These are phyloP conservation scores for Chlorella sp. DNA, from an alignment of 139 green algal genomes.

Conservation along the genomic window DNA sequence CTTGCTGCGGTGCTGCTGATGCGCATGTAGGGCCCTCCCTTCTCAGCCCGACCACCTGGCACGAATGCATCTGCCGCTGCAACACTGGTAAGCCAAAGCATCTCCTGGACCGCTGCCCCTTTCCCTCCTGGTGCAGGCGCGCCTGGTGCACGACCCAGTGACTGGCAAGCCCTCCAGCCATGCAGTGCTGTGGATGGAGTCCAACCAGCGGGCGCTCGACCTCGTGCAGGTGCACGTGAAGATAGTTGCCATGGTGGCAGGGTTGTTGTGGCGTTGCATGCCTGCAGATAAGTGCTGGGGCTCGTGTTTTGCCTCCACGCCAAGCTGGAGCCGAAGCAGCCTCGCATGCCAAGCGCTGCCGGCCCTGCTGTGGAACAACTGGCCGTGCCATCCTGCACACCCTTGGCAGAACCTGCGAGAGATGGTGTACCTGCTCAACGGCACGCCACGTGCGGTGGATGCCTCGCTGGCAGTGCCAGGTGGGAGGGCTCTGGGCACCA, in stretches of 20 bases:
- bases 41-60: too few relatives aligned
- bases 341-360: neutral
- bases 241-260: neutral
- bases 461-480: constrained; percentile 31
- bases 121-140: neutral
- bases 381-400: neutral
- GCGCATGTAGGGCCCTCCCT: too few relatives aligned
- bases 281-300: too few relatives aligned
- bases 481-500: neutral
- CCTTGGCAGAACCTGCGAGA: constrained; percentile 29
- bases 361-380: neutral
- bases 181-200: constrained; percentile 33
- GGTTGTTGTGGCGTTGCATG: neutral
- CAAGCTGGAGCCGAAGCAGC: neutral
- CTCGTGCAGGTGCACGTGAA: neutral
- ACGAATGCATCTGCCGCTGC: too few relatives aligned
- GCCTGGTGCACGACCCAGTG: neutral
- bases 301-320: too few relatives aligned
- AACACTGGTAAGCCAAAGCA: too few relatives aligned
- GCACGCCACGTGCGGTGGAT: constrained; percentile 25
- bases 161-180: constrained; percentile 15
- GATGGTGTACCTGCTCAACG: constrained; percentile 35
- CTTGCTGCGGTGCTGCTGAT: too few relatives aligned
- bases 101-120: too few relatives aligned
- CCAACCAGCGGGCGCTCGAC: neutral